Percentiles rank a stretch among this genome's conserved stretches.
Evolutionary conservation across 2,329 filamentous ascomycete genomes (phyloP).

Genomic region (Eurotiales sp.): DNA sequence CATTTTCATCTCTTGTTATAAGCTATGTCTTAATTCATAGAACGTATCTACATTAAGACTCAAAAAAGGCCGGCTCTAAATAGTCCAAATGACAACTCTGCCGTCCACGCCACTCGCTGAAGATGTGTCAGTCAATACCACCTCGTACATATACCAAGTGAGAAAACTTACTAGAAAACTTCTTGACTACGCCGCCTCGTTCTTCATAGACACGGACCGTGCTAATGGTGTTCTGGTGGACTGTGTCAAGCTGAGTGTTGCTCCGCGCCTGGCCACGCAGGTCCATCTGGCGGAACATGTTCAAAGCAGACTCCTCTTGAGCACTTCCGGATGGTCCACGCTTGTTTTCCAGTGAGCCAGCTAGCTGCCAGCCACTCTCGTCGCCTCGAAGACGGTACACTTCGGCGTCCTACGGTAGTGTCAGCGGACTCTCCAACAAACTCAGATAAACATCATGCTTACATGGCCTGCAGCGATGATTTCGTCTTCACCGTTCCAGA

Average conservation of each 20-base stretch:
- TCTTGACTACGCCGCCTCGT: conserved; percentile 60
- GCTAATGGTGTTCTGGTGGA: conserved; percentile 94
- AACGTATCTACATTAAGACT: too few relatives aligned
- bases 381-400: conserved; percentile 83
- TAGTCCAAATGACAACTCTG: conserved; percentile 73
- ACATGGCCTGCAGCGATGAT: conserved; percentile 93
- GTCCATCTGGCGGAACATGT: conserved; percentile 99
- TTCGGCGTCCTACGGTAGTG: conserved; percentile 59
- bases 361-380: conserved; percentile 76
- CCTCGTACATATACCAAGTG: conserved; percentile 19
- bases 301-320: conserved; percentile 86
- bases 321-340: conserved; percentile 52
- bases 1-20: too few relatives aligned
- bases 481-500: conserved; percentile 89
- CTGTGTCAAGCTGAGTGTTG: conserved; percentile 89
- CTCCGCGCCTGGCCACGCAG: conserved; percentile 88
- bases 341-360: conserved; percentile 75
- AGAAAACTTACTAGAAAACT: conserved; percentile 74
- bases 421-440: too few relatives aligned
- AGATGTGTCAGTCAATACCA: conserved; percentile 13
- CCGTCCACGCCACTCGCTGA: conserved; percentile 78
- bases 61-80: conserved; percentile 42
- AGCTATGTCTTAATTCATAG: too few relatives aligned
- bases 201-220: conserved; percentile 74
- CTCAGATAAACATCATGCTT: too few relatives aligned